phyloP scores from a whole-genome alignment of 768 basidiomycete species.

The Mycena albidolilacea region DNA sequence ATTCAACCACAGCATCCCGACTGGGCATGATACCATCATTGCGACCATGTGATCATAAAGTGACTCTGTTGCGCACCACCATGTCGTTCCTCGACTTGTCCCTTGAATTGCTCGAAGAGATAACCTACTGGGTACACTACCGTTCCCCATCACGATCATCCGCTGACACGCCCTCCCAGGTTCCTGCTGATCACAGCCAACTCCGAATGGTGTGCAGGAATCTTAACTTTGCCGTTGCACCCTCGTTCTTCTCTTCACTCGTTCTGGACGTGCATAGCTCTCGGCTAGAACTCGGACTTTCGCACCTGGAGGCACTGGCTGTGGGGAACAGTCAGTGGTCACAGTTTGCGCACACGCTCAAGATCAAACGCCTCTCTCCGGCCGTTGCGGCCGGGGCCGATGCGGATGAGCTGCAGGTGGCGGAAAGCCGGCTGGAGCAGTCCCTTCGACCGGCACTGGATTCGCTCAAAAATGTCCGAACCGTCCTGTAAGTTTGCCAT shows the following conservation, averaged over 20 bases:
- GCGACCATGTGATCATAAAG: too few species aligned
- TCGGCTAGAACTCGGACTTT: neutral
- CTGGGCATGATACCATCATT: too few species aligned
- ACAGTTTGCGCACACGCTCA: conserved; percentile 1
- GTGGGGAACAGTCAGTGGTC: conserved; percentile 5
- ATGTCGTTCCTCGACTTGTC: conserved; percentile 13
- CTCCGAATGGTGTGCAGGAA: neutral
- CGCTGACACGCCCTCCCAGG: neutral
- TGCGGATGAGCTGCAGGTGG: neutral
- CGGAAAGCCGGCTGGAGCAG: neutral
- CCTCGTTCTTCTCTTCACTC: conserved; percentile 19
- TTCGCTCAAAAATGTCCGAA: neutral
- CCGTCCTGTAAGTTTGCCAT: neutral
- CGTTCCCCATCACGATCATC: neutral
- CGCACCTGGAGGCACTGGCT: neutral
- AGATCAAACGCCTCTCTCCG: neutral
- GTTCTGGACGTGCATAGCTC: neutral
- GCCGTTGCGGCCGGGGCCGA: neutral
- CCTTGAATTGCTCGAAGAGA: conserved; percentile 12
- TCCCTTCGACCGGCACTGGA: neutral
- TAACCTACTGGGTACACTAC: neutral
- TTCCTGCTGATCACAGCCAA: conserved; percentile 7
- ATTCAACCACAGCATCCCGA: too few species aligned
- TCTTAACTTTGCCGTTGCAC: conserved; percentile 1
- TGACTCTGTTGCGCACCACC: neutral